Base-by-base conservation (phyloP, 2,329 filamentous ascomycete genomes). In the Xylariaceae sp. region DNA sequence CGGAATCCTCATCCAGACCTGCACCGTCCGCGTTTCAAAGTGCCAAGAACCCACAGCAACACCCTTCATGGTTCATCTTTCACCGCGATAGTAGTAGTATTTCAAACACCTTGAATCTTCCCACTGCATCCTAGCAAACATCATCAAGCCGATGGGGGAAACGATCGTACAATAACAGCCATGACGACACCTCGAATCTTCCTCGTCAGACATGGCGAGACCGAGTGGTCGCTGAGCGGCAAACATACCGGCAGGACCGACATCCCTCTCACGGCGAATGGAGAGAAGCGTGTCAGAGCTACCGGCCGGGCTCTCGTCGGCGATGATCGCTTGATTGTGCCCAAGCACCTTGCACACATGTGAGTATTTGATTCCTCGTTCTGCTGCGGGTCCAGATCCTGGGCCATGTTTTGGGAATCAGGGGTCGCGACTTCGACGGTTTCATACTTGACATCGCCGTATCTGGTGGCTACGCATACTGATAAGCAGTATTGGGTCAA, bases 201-300 rank as follows among this genome's bases (percentile, higher is more conserved):
- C 75, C 83, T 94, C 61, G 75, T 91, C 68, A 89, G 92, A 62
- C 92, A 97, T 67, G 93, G 92, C 72, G 90, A 97, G 75, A 97
- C 92, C 4, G 90, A 96, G 75, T 97, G 92, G 92, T 95, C 89
- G 5, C 83, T 96, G 44, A 87, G 87, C 61, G 92, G 90, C 50
- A 81, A 84, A 47, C 90, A 97, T 72, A 97, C 93, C 0, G 88
- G 91, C 47, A 79, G 76, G 28, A 89, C 88, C n/a, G 92, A 97
- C 65, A 88, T 97, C 4, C 86, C 90, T 1, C 77, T 97, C 36
- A 97, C 92, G 1, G 73, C 79, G 46, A 88, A 90, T 66, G 93
- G 93, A 47, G 88, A 91, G 75, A 88, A 83, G 69, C 80, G 88
- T 54, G 81, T 92, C 53, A 76, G 74, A 52, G 85, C 87, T 1